Conservation (phyloP, 257 asterid genomes). For the Solanum ossicruentum region DNA sequence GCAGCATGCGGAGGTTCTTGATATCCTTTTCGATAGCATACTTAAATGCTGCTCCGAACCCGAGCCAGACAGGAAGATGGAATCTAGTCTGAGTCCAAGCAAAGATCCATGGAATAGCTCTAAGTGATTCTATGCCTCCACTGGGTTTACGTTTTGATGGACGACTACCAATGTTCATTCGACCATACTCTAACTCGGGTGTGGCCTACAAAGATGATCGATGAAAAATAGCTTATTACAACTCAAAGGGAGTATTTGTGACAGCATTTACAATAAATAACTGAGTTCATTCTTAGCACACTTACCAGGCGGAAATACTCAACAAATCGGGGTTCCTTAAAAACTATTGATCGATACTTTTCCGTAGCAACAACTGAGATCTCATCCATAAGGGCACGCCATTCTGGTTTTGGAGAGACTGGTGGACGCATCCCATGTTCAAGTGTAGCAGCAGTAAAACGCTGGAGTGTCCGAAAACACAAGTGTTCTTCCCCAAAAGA, state of each 20-base stretch:
- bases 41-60: constrained; percentile 43
- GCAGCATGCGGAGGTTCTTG: constrained; percentile 28
- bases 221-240: background rate
- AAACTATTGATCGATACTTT: constrained; percentile 35
- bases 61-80: constrained; percentile 55
- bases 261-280: background rate
- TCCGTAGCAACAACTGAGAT: constrained; percentile 26
- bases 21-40: constrained; percentile 28
- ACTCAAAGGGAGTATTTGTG: background rate
- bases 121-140: constrained; percentile 46
- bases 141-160: constrained; percentile 46
- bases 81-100: constrained; percentile 57
- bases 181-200: constrained; percentile 43
- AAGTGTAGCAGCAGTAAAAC: constrained; percentile 41
- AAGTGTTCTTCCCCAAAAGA: constrained; percentile 44
- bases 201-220: constrained; percentile 24
- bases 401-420: constrained; percentile 37
- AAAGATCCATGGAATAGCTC: constrained; percentile 54
- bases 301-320: constrained; percentile 48
- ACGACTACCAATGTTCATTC: constrained; percentile 51
- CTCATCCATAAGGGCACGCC: constrained; percentile 47
- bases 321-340: constrained; percentile 40
- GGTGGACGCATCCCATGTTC: constrained; percentile 49
- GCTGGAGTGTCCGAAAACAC: constrained; percentile 40
- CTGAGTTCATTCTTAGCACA: background rate